phyloP scores from a whole-genome alignment of 495 filamentous ascomycete genomes.

The Hypoxylon lienhwacheense region DNA sequence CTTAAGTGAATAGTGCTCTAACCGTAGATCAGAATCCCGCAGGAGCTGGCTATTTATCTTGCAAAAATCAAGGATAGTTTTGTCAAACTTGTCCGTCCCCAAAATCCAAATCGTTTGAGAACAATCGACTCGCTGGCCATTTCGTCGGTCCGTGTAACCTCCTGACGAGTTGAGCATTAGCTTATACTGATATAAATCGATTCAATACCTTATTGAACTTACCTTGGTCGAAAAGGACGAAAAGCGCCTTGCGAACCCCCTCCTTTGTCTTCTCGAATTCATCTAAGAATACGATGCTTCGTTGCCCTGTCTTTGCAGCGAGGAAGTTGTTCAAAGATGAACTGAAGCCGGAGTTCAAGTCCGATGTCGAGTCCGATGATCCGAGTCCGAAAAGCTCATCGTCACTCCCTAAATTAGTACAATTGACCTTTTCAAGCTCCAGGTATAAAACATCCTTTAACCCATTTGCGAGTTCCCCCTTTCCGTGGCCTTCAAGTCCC shows the following conservation, averaged over 20 bases:
- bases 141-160: slow-evolving; percentile 52
- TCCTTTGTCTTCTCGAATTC: slow-evolving; percentile 60
- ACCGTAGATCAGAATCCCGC: slow-evolving; percentile 16
- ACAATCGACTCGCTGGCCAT: slow-evolving; percentile 49
- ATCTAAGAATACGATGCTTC: slow-evolving; percentile 57
- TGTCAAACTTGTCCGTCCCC: slow-evolving; percentile 54
- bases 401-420: slow-evolving; percentile 41
- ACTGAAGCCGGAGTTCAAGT: slow-evolving; percentile 42
- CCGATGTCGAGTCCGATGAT: slow-evolving; percentile 42
- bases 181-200: slow-evolving; percentile 20
- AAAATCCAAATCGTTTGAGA: slow-evolving; percentile 60
- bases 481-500: slow-evolving; percentile 57
- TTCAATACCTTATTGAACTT: slow-evolving; percentile 12
- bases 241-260: slow-evolving; percentile 46
- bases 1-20: slow-evolving; percentile 31
- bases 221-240: slow-evolving; percentile 53
- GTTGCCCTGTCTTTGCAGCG: slow-evolving; percentile 41
- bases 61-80: slow-evolving; percentile 45
- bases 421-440: slow-evolving; percentile 49
- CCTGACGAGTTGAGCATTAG: slow-evolving; percentile 11
- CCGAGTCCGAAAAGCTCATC: slow-evolving; percentile 53
- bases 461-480: slow-evolving; percentile 51
- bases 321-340: slow-evolving; percentile 58
- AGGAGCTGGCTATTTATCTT: slow-evolving; percentile 31
- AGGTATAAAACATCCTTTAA: slow-evolving; percentile 50